These are phyloP conservation scores for Rhinocladiella mackenziei DNA, from an alignment of 2,329 filamentous ascomycete genomes.

Conservation along the genomic window DNA sequence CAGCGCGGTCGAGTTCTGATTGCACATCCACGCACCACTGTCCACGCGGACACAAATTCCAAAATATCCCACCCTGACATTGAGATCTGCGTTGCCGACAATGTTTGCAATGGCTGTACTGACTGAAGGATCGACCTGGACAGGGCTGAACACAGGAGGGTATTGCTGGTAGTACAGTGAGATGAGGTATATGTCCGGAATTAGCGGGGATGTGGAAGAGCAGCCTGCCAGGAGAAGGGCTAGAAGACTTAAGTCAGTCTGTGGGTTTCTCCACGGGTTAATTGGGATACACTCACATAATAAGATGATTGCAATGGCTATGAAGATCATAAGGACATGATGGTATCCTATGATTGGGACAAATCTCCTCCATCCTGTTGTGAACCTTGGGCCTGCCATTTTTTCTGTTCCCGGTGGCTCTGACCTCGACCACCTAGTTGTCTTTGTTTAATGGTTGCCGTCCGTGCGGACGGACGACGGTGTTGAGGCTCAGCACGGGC, in stretches of 20 bases:
- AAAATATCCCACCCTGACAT: conserved; percentile 94
- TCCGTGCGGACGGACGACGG: conserved; percentile 24
- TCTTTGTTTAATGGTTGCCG: conserved; percentile 13
- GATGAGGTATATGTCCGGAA: conserved; percentile 93
- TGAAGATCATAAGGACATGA: conserved; percentile 95
- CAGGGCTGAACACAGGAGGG: conserved; percentile 72
- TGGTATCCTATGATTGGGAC: conserved; percentile 64
- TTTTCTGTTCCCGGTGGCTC: conserved; percentile 6
- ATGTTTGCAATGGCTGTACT: conserved; percentile 84
- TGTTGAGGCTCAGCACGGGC: conserved; percentile 23
- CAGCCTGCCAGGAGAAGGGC: conserved; percentile 91
- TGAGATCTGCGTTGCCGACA: conserved; percentile 74
- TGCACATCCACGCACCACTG: conserved; percentile 87
- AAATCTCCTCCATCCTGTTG: conserved; percentile 43
- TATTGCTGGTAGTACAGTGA: conserved; percentile 96
- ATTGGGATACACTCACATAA: conserved; percentile 64
- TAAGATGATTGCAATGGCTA: conserved; percentile 88
- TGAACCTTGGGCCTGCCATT: conserved; percentile 33
- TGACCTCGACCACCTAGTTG: not conserved
- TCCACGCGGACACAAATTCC: conserved; percentile 94
- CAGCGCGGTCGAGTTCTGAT: conserved; percentile 91
- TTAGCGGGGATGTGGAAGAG: conserved; percentile 90
- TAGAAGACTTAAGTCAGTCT: conserved; percentile 37
- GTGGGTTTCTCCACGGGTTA: not conserved
- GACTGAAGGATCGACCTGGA: conserved; percentile 87